Base-by-base conservation (phyloP, 768 basidiomycete genomes). In the Lentinula raphanica region DNA sequence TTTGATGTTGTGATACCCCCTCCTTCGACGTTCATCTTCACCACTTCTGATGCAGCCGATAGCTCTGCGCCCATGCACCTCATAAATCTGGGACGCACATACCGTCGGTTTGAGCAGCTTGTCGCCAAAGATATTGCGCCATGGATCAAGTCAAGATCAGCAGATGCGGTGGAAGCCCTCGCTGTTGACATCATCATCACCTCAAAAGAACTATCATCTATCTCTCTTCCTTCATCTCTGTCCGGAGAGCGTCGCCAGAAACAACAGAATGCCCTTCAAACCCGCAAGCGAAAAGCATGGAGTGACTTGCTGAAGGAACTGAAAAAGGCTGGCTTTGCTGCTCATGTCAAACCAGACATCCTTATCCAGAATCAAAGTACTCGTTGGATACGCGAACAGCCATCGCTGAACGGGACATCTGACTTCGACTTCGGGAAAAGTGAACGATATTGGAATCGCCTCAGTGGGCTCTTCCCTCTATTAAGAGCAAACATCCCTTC, bases 291-390 rank as follows among this genome's bases (percentile, higher is more conserved):
- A 60, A 92, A 91, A 66, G 94, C 94, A 0, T 93, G 88, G 83
- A 86, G 88, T 27, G 94, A 98, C 67, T 76, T 97, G 19, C 75
- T 97, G 61, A 96, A 94, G 70, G 93, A 94, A 66, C 74, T 97
- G 54, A 91, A 91, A 68, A 79, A 82, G 1, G 76, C 82, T 19
- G 97, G 97, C 19, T 78, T 98, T 54, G 76, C 92, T 0, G 71
- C 76, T 39, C 88, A 82, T 54, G 72, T 92, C 51, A 90, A 87
- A 66, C 81, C 91, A 1, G 88, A 90, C 23, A 67, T 87, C 25
- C 76, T 92, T 3, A 74, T 71, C 21, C 80, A 75, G 38, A 82
- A 88, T 59, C 66, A 68, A 23, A 81, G 84, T 59, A 71, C 74
- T 29, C 74, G 74, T 17, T 90, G 87, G 86, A 72, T 93, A 31